A percentile compares a stretch with the other conserved stretches of the same genome.
Evolutionary conservation across 2,329 filamentous ascomycete genomes (phyloP).

Genomic region (Cryphonectria carpinicola): DNA sequence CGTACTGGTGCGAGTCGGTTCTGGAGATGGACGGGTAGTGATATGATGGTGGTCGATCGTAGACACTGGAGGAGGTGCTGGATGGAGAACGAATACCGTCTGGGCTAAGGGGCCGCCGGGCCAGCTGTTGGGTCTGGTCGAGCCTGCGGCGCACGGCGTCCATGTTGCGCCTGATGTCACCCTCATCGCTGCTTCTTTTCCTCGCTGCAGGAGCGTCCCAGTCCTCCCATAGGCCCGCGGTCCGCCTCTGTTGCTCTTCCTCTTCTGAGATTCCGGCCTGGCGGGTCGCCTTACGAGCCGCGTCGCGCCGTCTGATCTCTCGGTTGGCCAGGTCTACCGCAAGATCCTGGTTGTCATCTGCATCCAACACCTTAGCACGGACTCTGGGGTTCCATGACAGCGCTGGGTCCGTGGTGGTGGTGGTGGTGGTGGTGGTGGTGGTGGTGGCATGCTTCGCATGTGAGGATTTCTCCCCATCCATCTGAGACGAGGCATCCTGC

Average conservation of each 20-base stretch:
- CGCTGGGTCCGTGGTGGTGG: conserved; percentile 65
- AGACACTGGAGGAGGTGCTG: conserved; percentile 8
- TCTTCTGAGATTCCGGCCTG: conserved; percentile 61
- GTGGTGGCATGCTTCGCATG: conserved; percentile 55
- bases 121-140: conserved; percentile 41
- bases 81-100: conserved; percentile 11
- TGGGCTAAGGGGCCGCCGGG: conserved; percentile 23
- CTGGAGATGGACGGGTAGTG: conserved; percentile 62
- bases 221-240: conserved; percentile 48
- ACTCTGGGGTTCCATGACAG: conserved; percentile 48
- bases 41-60: conserved; percentile 42
- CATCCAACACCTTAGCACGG: conserved; percentile 65
- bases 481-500: conserved; percentile 31
- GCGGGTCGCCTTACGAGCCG: conserved; percentile 59
- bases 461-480: conserved; percentile 34
- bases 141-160: conserved; percentile 54
- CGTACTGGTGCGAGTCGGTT: conserved; percentile 53
- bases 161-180: conserved; percentile 55
- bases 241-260: conserved; percentile 59
- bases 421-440: too few relatives aligned
- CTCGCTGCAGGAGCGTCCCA: conserved; percentile 41
- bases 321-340: conserved; percentile 76
- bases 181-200: conserved; percentile 43
- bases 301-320: conserved; percentile 71
- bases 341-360: conserved; percentile 71